Evolutionary conservation across 768 basidiomycete genomes (phyloP).

Genomic region (Clavulina sp.): DNA sequence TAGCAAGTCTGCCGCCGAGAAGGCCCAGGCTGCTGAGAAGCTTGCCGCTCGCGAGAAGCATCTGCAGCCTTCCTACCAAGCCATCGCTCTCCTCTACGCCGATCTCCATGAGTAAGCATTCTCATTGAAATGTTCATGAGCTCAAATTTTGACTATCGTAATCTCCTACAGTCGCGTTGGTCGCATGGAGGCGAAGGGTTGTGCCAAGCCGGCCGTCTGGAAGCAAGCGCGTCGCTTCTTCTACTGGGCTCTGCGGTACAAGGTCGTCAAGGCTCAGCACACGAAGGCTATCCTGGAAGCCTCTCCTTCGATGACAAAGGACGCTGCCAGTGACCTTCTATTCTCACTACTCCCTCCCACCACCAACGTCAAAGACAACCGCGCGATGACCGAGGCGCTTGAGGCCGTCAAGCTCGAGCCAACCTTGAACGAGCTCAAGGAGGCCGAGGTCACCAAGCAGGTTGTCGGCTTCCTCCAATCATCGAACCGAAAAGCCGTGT

Average conservation of each 20-base stretch:
- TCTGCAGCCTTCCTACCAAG: slow-evolving; percentile 81
- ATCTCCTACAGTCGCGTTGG: slow-evolving; percentile 54
- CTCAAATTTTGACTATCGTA: slow-evolving; percentile 1
- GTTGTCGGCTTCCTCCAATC: slow-evolving; percentile 48
- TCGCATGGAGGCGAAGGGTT: slow-evolving; percentile 96
- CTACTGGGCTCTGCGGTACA: slow-evolving; percentile 87
- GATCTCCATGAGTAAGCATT: slow-evolving; percentile 82
- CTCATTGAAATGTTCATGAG: too few relatives aligned
- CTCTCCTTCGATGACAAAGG: slow-evolving; percentile 47
- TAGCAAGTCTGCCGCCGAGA: slow-evolving; percentile 56
- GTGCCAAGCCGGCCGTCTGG: slow-evolving; percentile 76
- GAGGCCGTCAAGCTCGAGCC: slow-evolving; percentile 53
- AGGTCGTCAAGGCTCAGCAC: slow-evolving; percentile 49
- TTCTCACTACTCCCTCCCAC: slow-evolving; percentile 37
- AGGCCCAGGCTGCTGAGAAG: slow-evolving; percentile 45
- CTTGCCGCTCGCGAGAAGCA: slow-evolving; percentile 60
- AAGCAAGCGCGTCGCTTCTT: slow-evolving; percentile 76
- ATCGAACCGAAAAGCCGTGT: slow-evolving; percentile 53
- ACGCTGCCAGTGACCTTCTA: slow-evolving; percentile 50
- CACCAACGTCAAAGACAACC: slow-evolving; percentile 34
- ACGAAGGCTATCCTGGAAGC: slow-evolving; percentile 47
- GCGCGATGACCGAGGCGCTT: slow-evolving; percentile 41
- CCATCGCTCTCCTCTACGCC: slow-evolving; percentile 83
- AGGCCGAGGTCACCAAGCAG: slow-evolving; percentile 47
- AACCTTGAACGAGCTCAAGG: slow-evolving; percentile 44